phyloP scores from a whole-genome alignment of 345 rosid genomes.

The Stellera chamaejasme region DNA sequence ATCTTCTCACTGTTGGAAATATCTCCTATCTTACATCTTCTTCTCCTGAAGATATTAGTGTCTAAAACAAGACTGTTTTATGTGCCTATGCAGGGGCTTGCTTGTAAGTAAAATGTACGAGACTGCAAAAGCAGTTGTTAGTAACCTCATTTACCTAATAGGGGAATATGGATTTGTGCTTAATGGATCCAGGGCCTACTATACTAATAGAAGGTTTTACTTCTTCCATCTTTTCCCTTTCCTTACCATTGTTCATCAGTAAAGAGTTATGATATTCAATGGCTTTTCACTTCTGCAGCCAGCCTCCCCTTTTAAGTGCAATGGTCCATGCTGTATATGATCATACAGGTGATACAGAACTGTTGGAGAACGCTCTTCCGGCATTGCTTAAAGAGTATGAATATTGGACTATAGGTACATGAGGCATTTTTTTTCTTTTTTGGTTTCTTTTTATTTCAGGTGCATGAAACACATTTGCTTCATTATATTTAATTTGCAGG shows the following conservation, averaged over 20 bases:
- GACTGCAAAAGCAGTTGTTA: slow-evolving; percentile 66
- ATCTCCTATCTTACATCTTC: too few relatives aligned
- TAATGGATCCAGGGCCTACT: slow-evolving; percentile 78
- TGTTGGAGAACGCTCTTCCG: slow-evolving; percentile 47
- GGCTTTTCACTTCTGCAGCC: too few relatives aligned
- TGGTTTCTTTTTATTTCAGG: background rate
- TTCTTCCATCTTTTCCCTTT: slow-evolving; percentile 1
- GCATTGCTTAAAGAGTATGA: slow-evolving; percentile 63
- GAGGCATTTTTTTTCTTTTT: background rate
- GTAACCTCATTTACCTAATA: slow-evolving; percentile 57
- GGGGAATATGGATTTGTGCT: slow-evolving; percentile 66
- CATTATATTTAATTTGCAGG: background rate
- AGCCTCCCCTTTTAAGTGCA: slow-evolving; percentile 88
- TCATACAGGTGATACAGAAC: slow-evolving; percentile 52
- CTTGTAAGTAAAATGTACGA: slow-evolving; percentile 75
- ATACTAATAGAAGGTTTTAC: slow-evolving; percentile 70
- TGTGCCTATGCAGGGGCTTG: slow-evolving; percentile 58
- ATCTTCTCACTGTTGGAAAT: too few relatives aligned
- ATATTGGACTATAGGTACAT: slow-evolving; percentile 73
- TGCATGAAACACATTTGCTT: background rate
- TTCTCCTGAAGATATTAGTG: too few relatives aligned
- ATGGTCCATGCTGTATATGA: slow-evolving; percentile 66
- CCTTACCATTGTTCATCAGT: too few relatives aligned
- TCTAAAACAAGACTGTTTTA: too few relatives aligned
- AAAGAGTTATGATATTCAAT: too few relatives aligned